Evolutionary conservation across 2,329 filamentous ascomycete species (phyloP).

Genomic region (Penicillium sp.): DNA sequence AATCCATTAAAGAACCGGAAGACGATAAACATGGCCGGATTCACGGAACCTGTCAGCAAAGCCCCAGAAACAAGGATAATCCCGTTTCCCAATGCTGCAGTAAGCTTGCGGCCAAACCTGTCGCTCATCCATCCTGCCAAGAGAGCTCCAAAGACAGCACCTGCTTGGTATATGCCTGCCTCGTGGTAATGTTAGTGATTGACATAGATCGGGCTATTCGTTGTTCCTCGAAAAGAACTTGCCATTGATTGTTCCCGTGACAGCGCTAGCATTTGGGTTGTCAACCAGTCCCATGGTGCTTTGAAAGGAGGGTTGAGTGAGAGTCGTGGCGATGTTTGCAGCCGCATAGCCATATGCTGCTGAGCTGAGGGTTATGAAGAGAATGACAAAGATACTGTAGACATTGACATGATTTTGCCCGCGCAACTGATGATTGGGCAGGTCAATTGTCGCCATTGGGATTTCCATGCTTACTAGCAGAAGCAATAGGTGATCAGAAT

Average conservation of each 20-base stretch:
- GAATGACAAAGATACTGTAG: background rate
- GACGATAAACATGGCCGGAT: background rate
- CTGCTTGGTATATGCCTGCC: background rate
- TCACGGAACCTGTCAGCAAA: background rate
- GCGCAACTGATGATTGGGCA: background rate
- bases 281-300: background rate
- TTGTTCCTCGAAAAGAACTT: no score
- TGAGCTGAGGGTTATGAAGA: background rate
- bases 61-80: background rate
- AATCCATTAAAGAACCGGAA: background rate
- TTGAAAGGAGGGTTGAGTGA: background rate
- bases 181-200: background rate
- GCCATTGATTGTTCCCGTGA: background rate
- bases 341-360: background rate
- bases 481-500: background rate
- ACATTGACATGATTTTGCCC: background rate
- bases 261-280: constrained; percentile 49
- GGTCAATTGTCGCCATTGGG: background rate
- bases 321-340: background rate
- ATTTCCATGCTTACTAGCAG: background rate
- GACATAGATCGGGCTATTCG: background rate
- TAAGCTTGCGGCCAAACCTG: background rate
- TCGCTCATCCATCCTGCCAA: background rate
- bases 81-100: background rate
- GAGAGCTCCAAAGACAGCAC: background rate